These are phyloP conservation scores for Russula earlei DNA, from an alignment of 768 basidiomycete genomes.

Conservation along the genomic window DNA sequence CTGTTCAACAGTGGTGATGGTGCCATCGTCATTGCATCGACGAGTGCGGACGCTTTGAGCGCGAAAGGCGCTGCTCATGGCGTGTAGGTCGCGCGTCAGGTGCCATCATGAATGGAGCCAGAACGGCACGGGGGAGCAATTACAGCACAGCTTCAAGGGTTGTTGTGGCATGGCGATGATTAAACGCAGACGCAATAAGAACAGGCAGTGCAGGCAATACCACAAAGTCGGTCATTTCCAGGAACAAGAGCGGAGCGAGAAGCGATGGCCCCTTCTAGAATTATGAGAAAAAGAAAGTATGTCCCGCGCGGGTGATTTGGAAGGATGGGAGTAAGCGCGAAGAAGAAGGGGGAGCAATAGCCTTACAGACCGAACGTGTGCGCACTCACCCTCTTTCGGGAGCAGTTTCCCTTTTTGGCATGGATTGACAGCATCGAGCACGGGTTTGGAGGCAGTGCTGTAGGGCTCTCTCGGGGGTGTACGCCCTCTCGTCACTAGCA, in stretches of 20 bases:
- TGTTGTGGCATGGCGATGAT: background rate
- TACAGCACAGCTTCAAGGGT: background rate
- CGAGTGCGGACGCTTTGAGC: background rate
- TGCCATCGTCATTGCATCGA: background rate
- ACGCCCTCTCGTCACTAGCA: too few relatives aligned
- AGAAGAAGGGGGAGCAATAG: too few relatives aligned
- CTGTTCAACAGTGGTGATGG: background rate
- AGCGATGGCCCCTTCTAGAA: constrained; percentile 10
- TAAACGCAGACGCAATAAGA: too few relatives aligned
- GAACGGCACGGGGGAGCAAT: background rate
- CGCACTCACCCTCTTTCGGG: too few relatives aligned
- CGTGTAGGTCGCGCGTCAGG: background rate
- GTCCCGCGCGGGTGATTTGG: too few relatives aligned
- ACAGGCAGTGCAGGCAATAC: background rate
- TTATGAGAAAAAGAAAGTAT: background rate
- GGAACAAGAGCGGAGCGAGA: background rate
- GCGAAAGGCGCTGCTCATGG: background rate
- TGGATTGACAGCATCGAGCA: too few relatives aligned
- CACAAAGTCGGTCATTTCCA: background rate
- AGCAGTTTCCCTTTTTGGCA: too few relatives aligned
- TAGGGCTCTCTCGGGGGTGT: background rate
- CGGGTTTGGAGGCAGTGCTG: background rate
- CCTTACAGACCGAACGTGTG: too few relatives aligned
- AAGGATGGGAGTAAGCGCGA: too few relatives aligned
- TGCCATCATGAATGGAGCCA: background rate